phyloP scores from a whole-genome alignment of 768 basidiomycete species.

The Boletales sp. region DNA sequence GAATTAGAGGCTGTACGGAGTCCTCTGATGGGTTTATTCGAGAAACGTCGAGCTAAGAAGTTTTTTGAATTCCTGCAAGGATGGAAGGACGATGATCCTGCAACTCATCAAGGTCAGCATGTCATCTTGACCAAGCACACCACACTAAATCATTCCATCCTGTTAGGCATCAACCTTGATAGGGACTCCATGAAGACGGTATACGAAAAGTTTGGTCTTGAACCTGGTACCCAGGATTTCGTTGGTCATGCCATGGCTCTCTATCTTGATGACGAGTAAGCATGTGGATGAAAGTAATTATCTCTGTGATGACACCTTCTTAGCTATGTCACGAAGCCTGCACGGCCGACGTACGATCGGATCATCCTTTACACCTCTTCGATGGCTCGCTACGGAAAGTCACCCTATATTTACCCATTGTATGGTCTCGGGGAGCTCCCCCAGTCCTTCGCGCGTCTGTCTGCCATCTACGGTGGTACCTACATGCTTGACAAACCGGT shows the following conservation, averaged over 20 bases:
- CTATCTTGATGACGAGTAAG: slow-evolving; percentile 95
- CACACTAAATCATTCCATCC: slow-evolving; percentile 1
- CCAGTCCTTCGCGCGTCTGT: slow-evolving; percentile 96
- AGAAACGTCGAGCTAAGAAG: slow-evolving; percentile 97
- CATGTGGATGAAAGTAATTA: not conserved
- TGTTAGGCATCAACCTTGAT: slow-evolving; percentile 80
- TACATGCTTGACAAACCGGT: slow-evolving; percentile 99
- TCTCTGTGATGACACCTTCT: slow-evolving; percentile 10
- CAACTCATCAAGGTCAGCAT: slow-evolving; percentile 85
- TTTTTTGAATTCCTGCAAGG: slow-evolving; percentile 96
- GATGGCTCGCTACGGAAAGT: slow-evolving; percentile 99
- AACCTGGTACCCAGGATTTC: slow-evolving; percentile 97
- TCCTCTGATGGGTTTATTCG: slow-evolving; percentile 98
- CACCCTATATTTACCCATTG: slow-evolving; percentile 98
- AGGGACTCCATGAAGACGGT: slow-evolving; percentile 89
- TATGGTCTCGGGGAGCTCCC: slow-evolving; percentile 99
- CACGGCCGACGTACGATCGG: slow-evolving; percentile 87
- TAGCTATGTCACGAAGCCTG: slow-evolving; percentile 92
- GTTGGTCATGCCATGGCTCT: slow-evolving; percentile 99
- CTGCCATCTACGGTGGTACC: slow-evolving; percentile 98
- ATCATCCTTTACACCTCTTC: slow-evolving; percentile 97
- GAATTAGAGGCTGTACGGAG: slow-evolving; percentile 96
- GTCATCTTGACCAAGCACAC: not conserved
- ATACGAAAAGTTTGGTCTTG: slow-evolving; percentile 95
- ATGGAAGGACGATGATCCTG: slow-evolving; percentile 94